These are phyloP conservation scores for Paracamarosporium sp. DNA, from an alignment of 2,329 filamentous ascomycete genomes.

Conservation along the genomic window DNA sequence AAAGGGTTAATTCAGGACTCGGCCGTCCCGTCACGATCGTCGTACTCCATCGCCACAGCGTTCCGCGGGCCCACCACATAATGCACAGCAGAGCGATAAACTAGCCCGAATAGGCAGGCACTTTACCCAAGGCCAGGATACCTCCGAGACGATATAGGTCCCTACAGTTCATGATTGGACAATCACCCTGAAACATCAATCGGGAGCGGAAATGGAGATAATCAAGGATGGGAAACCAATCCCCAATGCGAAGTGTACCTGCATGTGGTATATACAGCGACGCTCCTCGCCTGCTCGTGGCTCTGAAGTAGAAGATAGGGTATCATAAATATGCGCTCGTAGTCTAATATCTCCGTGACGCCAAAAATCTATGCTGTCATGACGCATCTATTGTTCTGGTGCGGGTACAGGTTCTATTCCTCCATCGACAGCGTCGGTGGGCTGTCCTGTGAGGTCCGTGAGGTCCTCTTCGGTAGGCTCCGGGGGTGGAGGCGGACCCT, in stretches of 20 bases:
- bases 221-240: constrained; percentile 10
- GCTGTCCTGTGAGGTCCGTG: constrained; percentile 13
- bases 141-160: constrained; percentile 8
- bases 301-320: constrained; percentile 17
- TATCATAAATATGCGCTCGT: constrained; percentile 32
- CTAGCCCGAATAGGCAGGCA: constrained; percentile 38
- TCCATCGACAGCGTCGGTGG: constrained; percentile 17
- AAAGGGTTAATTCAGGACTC: constrained; percentile 20
- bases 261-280: constrained; percentile 9
- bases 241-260: neutral
- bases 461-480: constrained; percentile 10
- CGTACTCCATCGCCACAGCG: neutral
- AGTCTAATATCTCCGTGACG: constrained; percentile 1
- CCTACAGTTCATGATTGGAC: constrained; percentile 4
- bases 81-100: constrained; percentile 23
- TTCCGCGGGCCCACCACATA: constrained; percentile 23
- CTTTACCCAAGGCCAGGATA: constrained; percentile 9
- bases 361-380: constrained; percentile 26
- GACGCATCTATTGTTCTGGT: neutral
- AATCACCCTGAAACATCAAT: constrained; percentile 4
- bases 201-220: constrained; percentile 18
- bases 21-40: constrained; percentile 36
- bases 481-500: constrained; percentile 45
- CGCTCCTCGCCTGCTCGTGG: neutral
- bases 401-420: constrained; percentile 7